A percentile compares a stretch with the other conserved stretches of the same genome.
These are phyloP conservation scores for Zygotorulaspora danielsina DNA, from an alignment of 805 yeast species.

Conservation along the genomic window DNA sequence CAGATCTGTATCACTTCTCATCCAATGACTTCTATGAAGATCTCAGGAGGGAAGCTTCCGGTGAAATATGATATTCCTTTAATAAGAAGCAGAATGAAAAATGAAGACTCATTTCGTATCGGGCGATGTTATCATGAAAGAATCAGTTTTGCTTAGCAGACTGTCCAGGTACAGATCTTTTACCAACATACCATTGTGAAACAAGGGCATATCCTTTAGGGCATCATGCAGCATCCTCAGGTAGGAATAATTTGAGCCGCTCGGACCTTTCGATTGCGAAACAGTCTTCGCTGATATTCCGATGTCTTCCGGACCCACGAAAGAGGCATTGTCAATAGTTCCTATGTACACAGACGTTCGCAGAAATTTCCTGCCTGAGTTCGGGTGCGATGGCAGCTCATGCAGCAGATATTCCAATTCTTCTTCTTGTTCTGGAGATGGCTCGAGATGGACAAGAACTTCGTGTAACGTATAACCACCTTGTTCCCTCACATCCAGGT, in stretches of 20 bases:
- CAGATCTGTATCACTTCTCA: no score
- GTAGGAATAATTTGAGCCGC: constrained; percentile 78
- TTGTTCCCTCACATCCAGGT: constrained; percentile 79
- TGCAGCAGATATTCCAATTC: constrained; percentile 25
- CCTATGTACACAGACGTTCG: constrained; percentile 76
- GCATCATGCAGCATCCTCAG: constrained; percentile 51
- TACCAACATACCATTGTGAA: constrained; percentile 11
- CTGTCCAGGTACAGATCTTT: constrained; percentile 43
- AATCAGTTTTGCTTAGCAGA: constrained; percentile 32
- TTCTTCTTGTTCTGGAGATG: constrained; percentile 24
- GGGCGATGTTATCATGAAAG: not conserved
- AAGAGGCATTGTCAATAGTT: constrained; percentile 72
- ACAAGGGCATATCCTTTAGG: constrained; percentile 37
- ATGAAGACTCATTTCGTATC: not conserved
- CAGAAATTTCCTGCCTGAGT: constrained; percentile 42
- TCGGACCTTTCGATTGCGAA: constrained; percentile 59
- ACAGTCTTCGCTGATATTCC: constrained; percentile 59
- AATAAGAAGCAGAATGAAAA: no score
- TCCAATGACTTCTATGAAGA: no score
- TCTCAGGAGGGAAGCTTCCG: no score
- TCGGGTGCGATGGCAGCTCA: constrained; percentile 30
- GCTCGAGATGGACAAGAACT: constrained; percentile 56
- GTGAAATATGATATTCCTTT: no score
- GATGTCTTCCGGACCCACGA: constrained; percentile 74
- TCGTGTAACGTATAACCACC: constrained; percentile 76